These are phyloP conservation scores for Claviceps maximensis DNA, from an alignment of 2,329 filamentous ascomycete species.

Conservation along the genomic window DNA sequence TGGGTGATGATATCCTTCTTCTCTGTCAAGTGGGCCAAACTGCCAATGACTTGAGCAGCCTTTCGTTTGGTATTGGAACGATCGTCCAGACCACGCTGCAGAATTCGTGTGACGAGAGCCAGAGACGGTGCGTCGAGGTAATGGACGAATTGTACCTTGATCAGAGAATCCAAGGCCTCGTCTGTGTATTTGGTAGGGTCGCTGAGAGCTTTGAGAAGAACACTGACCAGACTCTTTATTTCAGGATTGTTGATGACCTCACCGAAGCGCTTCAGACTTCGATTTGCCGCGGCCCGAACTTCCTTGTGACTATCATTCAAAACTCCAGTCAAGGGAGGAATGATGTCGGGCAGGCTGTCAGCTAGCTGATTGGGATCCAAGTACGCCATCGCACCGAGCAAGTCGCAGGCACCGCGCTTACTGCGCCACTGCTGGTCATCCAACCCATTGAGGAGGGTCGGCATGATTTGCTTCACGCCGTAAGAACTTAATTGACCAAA, in stretches of 20 bases:
- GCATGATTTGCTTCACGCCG: slow-evolving; percentile 88
- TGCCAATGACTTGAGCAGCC: slow-evolving; percentile 93
- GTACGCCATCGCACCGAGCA: slow-evolving; percentile 96
- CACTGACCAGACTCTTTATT: slow-evolving; percentile 81
- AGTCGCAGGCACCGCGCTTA: slow-evolving; percentile 94
- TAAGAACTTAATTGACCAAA: slow-evolving; percentile 90
- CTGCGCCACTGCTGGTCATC: slow-evolving; percentile 96
- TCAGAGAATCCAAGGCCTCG: slow-evolving; percentile 80
- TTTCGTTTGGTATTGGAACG: slow-evolving; percentile 93
- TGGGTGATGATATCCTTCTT: slow-evolving; percentile 87
- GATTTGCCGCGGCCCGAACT: slow-evolving; percentile 80
- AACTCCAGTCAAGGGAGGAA: slow-evolving; percentile 85
- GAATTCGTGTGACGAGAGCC: slow-evolving; percentile 84
- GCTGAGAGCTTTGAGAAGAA: slow-evolving; percentile 89
- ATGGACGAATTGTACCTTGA: slow-evolving; percentile 97
- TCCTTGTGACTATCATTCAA: slow-evolving; percentile 98
- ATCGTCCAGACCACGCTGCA: slow-evolving; percentile 83
- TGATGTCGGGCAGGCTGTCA: slow-evolving; percentile 85
- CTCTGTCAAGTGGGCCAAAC: slow-evolving; percentile 90
- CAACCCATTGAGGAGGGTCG: slow-evolving; percentile 78
- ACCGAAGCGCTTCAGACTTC: slow-evolving; percentile 92
- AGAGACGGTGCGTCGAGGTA: slow-evolving; percentile 96
- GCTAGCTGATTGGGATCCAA: slow-evolving; percentile 91
- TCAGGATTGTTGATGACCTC: slow-evolving; percentile 98
- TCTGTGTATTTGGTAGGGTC: slow-evolving; percentile 97